A percentile compares a stretch with the other conserved stretches of the same genome.
Conservation (phyloP, 2,329 filamentous ascomycete species). For the Talaromyces albobiverticillius region DNA sequence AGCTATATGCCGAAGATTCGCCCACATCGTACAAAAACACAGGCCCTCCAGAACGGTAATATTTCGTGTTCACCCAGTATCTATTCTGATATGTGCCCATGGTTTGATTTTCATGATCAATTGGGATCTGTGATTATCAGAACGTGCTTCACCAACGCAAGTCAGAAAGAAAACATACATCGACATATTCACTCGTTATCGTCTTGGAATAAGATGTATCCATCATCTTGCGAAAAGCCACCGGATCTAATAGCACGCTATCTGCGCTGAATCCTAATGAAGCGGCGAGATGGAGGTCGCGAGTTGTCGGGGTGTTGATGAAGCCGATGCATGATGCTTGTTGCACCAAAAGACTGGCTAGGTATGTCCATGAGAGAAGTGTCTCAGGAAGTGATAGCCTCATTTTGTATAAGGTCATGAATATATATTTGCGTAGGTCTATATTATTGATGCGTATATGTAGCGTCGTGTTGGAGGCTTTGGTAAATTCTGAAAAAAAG, state of each 20-base stretch:
- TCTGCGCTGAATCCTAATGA: constrained; percentile 21
- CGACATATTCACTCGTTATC: constrained; percentile 6
- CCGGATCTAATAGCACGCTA: constrained; percentile 14
- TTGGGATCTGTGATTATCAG: constrained; percentile 24
- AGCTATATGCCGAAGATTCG: constrained; percentile 41
- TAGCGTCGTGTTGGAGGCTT: no score
- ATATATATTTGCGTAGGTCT: no score
- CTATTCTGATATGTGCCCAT: constrained; percentile 54
- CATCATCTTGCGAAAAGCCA: constrained; percentile 16
- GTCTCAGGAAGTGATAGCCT: not conserved
- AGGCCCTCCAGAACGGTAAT: constrained; percentile 55
- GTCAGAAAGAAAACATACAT: not conserved
- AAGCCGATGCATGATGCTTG: constrained; percentile 18
- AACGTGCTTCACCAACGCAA: not conserved
- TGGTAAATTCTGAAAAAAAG: not conserved
- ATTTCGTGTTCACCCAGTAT: constrained; percentile 54
- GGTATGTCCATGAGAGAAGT: not conserved
- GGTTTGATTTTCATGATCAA: constrained; percentile 30
- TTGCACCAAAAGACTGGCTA: constrained; percentile 9
- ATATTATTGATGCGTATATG: not conserved
- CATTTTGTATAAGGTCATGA: not conserved
- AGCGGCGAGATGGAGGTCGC: constrained; percentile 20
- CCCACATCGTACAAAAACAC: constrained; percentile 50
- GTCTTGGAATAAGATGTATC: constrained; percentile 5
- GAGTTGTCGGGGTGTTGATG: constrained; percentile 14